Evolutionary conservation across 2,329 filamentous ascomycete species (phyloP).

Genomic region (Calonectria ilicicola): DNA sequence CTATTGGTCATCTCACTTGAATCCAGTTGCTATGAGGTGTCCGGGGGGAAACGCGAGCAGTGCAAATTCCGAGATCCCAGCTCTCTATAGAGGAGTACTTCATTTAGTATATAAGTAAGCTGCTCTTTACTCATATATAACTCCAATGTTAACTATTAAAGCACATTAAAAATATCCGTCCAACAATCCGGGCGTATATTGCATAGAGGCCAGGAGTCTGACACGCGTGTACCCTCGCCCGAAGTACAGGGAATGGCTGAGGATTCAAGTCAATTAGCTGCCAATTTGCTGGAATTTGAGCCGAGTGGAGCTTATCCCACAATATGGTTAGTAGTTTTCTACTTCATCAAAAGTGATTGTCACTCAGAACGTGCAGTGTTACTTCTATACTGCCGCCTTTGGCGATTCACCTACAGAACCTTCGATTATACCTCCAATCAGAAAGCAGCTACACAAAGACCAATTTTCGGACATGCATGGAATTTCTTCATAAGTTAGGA

Average conservation of each 20-base stretch:
- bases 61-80: not conserved
- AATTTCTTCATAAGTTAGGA: not conserved
- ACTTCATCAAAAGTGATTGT: not conserved
- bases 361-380: not conserved
- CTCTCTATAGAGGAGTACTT: not conserved
- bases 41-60: too few relatives aligned
- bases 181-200: not conserved
- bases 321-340: not conserved
- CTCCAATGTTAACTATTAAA: not conserved
- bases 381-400: not conserved
- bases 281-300: not conserved
- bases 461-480: not conserved
- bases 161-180: not conserved
- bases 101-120: not conserved
- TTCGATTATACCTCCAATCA: not conserved
- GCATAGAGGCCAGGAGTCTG: not conserved
- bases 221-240: not conserved
- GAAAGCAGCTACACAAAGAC: not conserved
- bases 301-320: not conserved
- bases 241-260: not conserved
- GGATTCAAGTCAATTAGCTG: not conserved
- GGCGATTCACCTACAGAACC: not conserved
- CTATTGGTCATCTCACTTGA: not conserved
- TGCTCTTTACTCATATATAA: fast-evolving
- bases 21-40: not conserved